Conservation (phyloP, 768 basidiomycete genomes). For the Mycena olivaceomarginata region DNA sequence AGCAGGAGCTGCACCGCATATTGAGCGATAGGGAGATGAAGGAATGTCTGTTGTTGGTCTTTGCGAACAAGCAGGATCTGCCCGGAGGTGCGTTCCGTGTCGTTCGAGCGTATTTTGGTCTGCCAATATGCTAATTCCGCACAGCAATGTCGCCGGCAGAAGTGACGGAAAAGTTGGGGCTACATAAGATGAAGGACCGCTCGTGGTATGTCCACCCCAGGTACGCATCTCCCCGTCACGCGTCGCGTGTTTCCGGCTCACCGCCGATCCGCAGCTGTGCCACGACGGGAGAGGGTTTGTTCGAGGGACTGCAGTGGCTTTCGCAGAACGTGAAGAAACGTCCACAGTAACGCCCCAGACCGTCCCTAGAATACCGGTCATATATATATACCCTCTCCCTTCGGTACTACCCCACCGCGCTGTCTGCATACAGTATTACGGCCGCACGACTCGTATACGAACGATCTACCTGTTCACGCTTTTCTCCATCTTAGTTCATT, state of each 20-base stretch:
- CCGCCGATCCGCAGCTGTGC: slow-evolving; percentile 79
- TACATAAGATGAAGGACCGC: slow-evolving; percentile 96
- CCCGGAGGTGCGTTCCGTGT: slow-evolving; percentile 84
- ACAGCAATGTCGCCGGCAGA: slow-evolving; percentile 99
- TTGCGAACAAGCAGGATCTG: slow-evolving; percentile 99
- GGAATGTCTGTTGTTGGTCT: slow-evolving; percentile 97
- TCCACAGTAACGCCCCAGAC: slow-evolving; percentile 70
- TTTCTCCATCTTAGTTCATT: slow-evolving; percentile 24
- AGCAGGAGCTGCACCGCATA: slow-evolving; percentile 96
- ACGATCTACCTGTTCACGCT: slow-evolving; percentile 41
- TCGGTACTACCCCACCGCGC: slow-evolving; percentile 36
- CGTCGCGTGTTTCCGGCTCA: slow-evolving; percentile 25
- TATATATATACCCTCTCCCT: slow-evolving; percentile 33
- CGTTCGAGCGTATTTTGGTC: slow-evolving; percentile 14
- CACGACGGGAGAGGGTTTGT: slow-evolving; percentile 96
- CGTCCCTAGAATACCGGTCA: slow-evolving; percentile 26
- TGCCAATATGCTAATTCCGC: slow-evolving; percentile 23
- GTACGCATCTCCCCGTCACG: slow-evolving; percentile 63
- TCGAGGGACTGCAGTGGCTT: slow-evolving; percentile 98
- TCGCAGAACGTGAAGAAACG: slow-evolving; percentile 98
- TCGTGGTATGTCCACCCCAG: slow-evolving; percentile 99
- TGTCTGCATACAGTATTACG: slow-evolving; percentile 28
- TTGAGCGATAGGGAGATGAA: slow-evolving; percentile 98
- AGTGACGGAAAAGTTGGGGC: slow-evolving; percentile 96
- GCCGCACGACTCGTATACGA: slow-evolving; percentile 43